Evolutionary conservation across 352 stramenopile species (phyloP), one percentile per base, ranked within the genome.

Genomic region (Pythium grandisporangium): DNA sequence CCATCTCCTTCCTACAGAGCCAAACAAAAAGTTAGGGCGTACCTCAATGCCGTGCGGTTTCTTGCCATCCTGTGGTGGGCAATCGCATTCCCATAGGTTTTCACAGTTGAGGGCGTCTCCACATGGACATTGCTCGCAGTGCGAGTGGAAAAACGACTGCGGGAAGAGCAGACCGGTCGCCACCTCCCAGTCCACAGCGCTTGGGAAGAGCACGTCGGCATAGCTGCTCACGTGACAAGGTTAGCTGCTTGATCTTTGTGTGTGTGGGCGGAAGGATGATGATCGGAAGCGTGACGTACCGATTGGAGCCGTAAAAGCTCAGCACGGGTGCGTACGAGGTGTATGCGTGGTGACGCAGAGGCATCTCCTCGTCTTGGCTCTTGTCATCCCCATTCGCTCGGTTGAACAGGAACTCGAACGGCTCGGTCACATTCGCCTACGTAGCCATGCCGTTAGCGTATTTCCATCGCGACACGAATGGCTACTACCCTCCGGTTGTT

Each of bases 401-500:
- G 57, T 98, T 85, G 58, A 98, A 98, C 33, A 99, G 88, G 54
- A 99, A 99, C 5, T 96, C 95, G 66, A 99, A 99, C 12, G 96
- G 95, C 63, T 99, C 95, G 4, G 62, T 79, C 26, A 96, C 61
- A 62, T 98, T 98, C 55, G 96, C 84, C 78, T 91, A 37, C 14
- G 32, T 22, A 29, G 48, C 5, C 20, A 14, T 16, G 21, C 37
- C 22, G 51, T 30, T 27, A 17, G 12, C 23, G 22, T n/a, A 36
- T 20, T 50, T 48, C 42, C 29, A 42, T 38, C 24, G 16, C n/a
- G 32, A 14, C 22, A n/a, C n/a, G n/a, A n/a, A n/a, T n/a, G n/a
- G n/a, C n/a, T n/a, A n/a, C n/a, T n/a, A n/a, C n/a, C n/a, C n/a
- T n/a, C n/a, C n/a, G n/a, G n/a, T n/a, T n/a, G n/a, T n/a, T n/a